Evolutionary conservation across 805 yeast genomes (phyloP).

Genomic region (Grigorovia yakushimaensis): DNA sequence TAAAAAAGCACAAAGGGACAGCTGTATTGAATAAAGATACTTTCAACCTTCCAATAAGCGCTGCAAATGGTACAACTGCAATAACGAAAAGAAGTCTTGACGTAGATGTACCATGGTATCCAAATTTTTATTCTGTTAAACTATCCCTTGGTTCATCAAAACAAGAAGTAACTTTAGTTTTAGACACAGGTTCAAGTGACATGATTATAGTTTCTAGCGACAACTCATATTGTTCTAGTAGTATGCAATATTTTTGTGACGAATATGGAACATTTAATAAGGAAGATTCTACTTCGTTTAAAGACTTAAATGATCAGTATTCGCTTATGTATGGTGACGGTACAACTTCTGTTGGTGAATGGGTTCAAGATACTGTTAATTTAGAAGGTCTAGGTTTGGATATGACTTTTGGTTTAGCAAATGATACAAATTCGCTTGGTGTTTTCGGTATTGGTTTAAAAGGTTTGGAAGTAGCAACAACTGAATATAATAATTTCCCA

Average conservation of each 20-base stretch:
- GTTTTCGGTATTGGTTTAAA: conserved; percentile 49
- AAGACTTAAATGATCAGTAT: conserved; percentile 29
- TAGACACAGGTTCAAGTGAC: conserved; percentile 76
- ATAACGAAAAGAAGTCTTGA: background rate
- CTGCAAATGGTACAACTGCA: background rate
- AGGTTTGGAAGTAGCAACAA: conserved; percentile 46
- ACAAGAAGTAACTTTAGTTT: conserved; percentile 42
- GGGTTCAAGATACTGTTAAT: conserved; percentile 51
- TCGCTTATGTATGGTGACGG: conserved; percentile 44
- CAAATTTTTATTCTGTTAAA: conserved; percentile 36
- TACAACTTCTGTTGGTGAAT: conserved; percentile 33
- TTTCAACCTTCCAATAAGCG: background rate
- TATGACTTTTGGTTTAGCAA: conserved; percentile 70
- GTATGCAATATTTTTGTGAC: conserved; percentile 12
- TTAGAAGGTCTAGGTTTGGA: conserved; percentile 30
- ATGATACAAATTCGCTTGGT: conserved; percentile 52
- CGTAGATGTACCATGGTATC: background rate
- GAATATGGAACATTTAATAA: conserved; percentile 15
- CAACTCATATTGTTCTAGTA: conserved; percentile 26
- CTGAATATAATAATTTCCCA: conserved; percentile 62
- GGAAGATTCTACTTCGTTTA: conserved; percentile 16
- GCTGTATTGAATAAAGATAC: background rate
- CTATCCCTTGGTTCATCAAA: conserved; percentile 47
- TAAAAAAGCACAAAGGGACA: background rate
- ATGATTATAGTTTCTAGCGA: conserved; percentile 38